Evolutionary conservation across 1,284 basidiomycete genomes (phyloP).

Genomic region (Melampsora larici-populina): DNA sequence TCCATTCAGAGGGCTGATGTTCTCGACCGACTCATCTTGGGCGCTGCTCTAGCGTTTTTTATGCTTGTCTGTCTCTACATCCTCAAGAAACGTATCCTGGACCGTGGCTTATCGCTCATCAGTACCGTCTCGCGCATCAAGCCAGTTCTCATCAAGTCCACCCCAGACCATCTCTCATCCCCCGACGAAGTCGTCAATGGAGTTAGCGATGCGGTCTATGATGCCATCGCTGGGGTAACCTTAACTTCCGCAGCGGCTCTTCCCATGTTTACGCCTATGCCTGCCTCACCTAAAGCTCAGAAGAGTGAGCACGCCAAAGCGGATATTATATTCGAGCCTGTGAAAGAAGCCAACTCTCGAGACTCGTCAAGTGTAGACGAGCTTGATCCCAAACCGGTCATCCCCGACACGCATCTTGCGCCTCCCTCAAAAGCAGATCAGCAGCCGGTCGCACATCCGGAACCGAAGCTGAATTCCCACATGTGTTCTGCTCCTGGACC

Average conservation of each 20-base stretch:
- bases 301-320: background rate
- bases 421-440: too few species aligned
- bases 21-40: conserved; percentile 80
- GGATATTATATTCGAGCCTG: too few species aligned
- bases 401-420: too few species aligned
- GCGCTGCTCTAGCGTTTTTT: conserved; percentile 75
- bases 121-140: conserved; percentile 4
- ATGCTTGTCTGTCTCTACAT: conserved; percentile 77
- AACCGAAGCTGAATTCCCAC: too few species aligned
- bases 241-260: background rate
- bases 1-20: conserved; percentile 82
- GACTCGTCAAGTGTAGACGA: too few species aligned
- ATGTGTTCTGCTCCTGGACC: too few species aligned
- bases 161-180: too few species aligned
- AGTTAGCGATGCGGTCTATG: background rate
- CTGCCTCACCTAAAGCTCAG: background rate
- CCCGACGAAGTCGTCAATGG: background rate
- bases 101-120: conserved; percentile 53
- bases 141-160: background rate
- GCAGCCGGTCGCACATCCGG: too few species aligned
- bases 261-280: background rate
- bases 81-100: conserved; percentile 76
- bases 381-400: too few species aligned
- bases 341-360: too few species aligned
- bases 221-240: background rate